Evolutionary conservation across 1,284 basidiomycete genomes (phyloP).

Genomic region (Malassezia cuniculi): DNA sequence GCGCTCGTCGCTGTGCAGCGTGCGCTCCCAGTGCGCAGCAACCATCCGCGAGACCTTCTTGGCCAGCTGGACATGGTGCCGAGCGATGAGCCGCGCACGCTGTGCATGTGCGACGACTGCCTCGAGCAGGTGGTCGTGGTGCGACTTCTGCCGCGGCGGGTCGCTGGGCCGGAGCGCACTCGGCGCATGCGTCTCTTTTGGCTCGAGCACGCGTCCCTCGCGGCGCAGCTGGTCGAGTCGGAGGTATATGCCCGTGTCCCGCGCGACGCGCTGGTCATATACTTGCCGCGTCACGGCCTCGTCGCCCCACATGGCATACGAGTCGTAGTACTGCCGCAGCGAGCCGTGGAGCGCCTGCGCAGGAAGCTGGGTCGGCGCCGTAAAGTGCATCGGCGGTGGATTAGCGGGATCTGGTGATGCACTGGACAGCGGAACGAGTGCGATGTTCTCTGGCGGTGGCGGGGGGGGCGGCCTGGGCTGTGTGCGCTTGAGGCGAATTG

Average conservation of each 20-base stretch:
- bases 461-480: neutral
- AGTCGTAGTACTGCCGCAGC: constrained; percentile 9
- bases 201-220: constrained; percentile 19
- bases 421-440: constrained; percentile 3
- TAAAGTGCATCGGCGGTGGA: constrained; percentile 3
- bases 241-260: constrained; percentile 15
- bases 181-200: constrained; percentile 4
- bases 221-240: constrained; percentile 20
- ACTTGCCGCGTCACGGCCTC: constrained; percentile 15
- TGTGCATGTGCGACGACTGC: constrained; percentile 15
- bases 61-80: constrained; percentile 30
- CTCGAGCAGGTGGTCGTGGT: constrained; percentile 26
- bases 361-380: constrained; percentile 21
- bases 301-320: constrained; percentile 20
- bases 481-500: neutral
- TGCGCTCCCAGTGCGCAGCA: constrained; percentile 63
- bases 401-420: constrained; percentile 1
- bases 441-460: neutral
- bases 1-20: constrained; percentile 55
- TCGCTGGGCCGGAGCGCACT: constrained; percentile 17
- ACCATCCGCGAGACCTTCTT: constrained; percentile 58
- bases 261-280: constrained; percentile 12
- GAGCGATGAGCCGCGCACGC: constrained; percentile 29
- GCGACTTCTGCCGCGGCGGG: constrained; percentile 15
- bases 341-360: constrained; percentile 14